Evolutionary conservation across 2,329 filamentous ascomycete genomes (phyloP).

Genomic region (Microascus cirrosus): DNA sequence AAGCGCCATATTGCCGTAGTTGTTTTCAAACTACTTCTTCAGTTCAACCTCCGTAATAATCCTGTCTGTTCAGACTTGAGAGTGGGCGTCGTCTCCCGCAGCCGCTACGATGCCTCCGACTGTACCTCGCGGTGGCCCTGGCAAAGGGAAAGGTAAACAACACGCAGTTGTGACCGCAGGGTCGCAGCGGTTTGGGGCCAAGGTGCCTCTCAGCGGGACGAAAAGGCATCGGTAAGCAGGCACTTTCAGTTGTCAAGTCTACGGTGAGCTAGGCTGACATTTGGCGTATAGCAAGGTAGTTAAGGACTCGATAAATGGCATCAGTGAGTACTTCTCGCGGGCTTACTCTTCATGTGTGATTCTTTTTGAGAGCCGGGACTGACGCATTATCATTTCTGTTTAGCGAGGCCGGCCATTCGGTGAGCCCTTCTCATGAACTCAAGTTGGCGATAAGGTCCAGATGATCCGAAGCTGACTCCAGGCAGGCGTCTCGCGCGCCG

Average conservation of each 20-base stretch:
- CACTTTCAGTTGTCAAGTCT: background rate
- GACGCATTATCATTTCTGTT: background rate
- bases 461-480: background rate
- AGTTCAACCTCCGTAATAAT: too few relatives aligned
- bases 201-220: background rate
- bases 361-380: background rate
- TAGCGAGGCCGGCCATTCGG: background rate
- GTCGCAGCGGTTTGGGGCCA: background rate
- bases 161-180: background rate
- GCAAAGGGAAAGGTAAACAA: background rate
- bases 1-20: too few relatives aligned
- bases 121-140: background rate
- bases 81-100: too few relatives aligned
- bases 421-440: background rate
- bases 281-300: constrained; percentile 29
- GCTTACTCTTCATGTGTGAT: background rate
- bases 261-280: background rate
- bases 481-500: constrained; percentile 58
- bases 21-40: too few relatives aligned
- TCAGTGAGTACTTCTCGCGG: constrained; percentile 30
- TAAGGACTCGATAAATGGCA: constrained; percentile 33
- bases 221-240: background rate
- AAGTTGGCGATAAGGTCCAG: background rate
- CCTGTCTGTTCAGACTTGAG: too few relatives aligned
- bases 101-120: background rate